Base-by-base conservation (phyloP, 108 stramenopile species). In the Mediolabrus comicus region DNA sequence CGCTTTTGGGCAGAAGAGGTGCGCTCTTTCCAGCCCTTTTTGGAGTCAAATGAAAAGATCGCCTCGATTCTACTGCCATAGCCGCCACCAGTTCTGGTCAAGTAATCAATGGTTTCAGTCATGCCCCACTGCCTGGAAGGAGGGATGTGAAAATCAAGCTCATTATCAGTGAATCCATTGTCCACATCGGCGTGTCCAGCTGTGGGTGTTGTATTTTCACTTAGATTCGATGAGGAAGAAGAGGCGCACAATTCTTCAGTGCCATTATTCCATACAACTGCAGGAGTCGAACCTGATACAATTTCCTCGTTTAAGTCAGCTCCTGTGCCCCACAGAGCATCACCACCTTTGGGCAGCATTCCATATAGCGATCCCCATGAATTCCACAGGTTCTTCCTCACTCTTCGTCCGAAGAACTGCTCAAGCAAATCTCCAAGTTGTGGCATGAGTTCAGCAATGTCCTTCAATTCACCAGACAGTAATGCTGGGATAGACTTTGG, bases 301-400 rank as follows among this genome's bases (percentile, higher is more conserved):
- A 6, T 49, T 49, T 49, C 46, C 7, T 6, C 33, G 7, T 22
- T 22, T 17, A 89, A 43, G 64, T 91, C 90, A 19, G 76, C 77
- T 28, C 86, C 86, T n/a, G 65, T 60, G 13, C 79, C 88, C 95
- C 95, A 96, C 4, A 96, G 62, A 9, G 65, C 69, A 70, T 92
- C 80, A 25, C 95, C 92, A 14, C 95, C 95, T 65, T 93, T 96
- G 10, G 91, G 88, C n/a, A 96, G 60, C 86, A 96, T 85, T 19
- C 82, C 72, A 75, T 82, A 93, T 7, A 96, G 64, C 24, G 70
- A 72, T 3, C 95, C 95, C 91, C 92, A 92, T 1, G 87, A 82
- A 13, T 39, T 65, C 83, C 81, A 93, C 30, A 96, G 65, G 36
- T 92, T 88, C 55, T 71, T 82, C 36, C 91, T 63, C 36, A 63